Base-by-base conservation (phyloP, 2,329 filamentous ascomycete species). In the Exophiala xenobiotica region DNA sequence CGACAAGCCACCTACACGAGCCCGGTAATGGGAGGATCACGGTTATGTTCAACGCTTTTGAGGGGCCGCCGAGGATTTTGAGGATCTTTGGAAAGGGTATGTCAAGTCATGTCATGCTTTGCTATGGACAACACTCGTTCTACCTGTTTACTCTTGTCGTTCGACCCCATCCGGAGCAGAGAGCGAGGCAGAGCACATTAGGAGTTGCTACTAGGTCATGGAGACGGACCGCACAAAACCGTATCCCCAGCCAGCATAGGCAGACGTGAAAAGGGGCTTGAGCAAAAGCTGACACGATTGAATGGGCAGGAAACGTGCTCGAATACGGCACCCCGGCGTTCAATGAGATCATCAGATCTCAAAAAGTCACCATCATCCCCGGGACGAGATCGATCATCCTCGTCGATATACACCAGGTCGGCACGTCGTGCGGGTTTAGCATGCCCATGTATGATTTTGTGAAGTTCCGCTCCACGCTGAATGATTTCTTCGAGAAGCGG, bases 1-100 rank as follows among this genome's bases (percentile, higher is more conserved):
- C 87, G 2, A 85, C 91, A 54, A 76, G 81, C 3, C 87, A 91
- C 63, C 69, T 88, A 8, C 84, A 88, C 65, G 87, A 92, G 39
- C 59, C 59, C 3, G 56, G 57, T 64, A 91, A 91, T 62, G 85
- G 83, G 23, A 79, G 88, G 12, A 78, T 87, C 14, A 89, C 86
- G 4, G 70, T 91, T 63, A 83, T 90, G 77, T 89, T 90, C 70
- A 85, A 79, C 65, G 83, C 80, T 18, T 87, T 86, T 57, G 80
- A 78, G 1, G 59, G 71, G 3, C 64, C 71, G 0, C 83, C 85
- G 12, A 74, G 81, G 48, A 87, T 88, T 62, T 65, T 86, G 65
- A 73, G 85, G 4, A 46, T 62, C 6, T 62, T 51, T 48, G 60
- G 60, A 22, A 57, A 59, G 44, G 59, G 59, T 61, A 33, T n/a